Evolutionary conservation across 192 early-diverging fungal genomes (phyloP).

Genomic region (Mortierella alpina): DNA sequence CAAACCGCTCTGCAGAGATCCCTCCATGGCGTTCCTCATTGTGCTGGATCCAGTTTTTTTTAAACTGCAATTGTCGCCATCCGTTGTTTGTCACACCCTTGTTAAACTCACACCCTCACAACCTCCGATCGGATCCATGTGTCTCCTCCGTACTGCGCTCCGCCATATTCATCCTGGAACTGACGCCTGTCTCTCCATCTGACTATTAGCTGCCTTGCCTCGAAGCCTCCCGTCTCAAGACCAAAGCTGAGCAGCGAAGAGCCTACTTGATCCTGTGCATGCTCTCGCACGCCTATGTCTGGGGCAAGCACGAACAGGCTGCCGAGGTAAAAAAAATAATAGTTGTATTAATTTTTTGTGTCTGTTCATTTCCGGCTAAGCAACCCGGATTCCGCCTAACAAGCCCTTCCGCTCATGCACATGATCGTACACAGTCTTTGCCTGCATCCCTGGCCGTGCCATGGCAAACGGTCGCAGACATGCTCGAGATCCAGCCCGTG

Average conservation of each 20-base stretch:
- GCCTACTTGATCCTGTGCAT: constrained; percentile 91
- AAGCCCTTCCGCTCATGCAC: background rate
- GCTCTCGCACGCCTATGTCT: constrained; percentile 91
- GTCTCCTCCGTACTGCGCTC: background rate
- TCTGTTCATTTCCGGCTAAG: background rate
- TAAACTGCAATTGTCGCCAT: too few relatives aligned
- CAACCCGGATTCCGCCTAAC: background rate
- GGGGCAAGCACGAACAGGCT: constrained; percentile 83
- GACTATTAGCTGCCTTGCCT: constrained; percentile 80
- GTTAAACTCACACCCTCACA: too few relatives aligned
- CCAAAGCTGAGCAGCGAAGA: constrained; percentile 79
- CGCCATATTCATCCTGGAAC: background rate
- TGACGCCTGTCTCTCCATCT: background rate
- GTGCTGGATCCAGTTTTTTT: too few relatives aligned
- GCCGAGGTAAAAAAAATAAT: constrained; percentile 66
- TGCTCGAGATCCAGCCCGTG: constrained; percentile 88
- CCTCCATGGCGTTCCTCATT: too few relatives aligned
- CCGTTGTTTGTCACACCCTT: too few relatives aligned
- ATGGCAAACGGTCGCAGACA: constrained; percentile 78
- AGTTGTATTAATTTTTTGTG: background rate
- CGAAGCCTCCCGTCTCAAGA: constrained; percentile 66
- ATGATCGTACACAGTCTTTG: constrained; percentile 61
- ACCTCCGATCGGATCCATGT: background rate
- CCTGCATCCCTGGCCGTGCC: constrained; percentile 86
- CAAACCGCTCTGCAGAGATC: too few relatives aligned